These are phyloP conservation scores for Lactifluus subvellereus DNA, from an alignment of 768 basidiomycete species.

Conservation along the genomic window DNA sequence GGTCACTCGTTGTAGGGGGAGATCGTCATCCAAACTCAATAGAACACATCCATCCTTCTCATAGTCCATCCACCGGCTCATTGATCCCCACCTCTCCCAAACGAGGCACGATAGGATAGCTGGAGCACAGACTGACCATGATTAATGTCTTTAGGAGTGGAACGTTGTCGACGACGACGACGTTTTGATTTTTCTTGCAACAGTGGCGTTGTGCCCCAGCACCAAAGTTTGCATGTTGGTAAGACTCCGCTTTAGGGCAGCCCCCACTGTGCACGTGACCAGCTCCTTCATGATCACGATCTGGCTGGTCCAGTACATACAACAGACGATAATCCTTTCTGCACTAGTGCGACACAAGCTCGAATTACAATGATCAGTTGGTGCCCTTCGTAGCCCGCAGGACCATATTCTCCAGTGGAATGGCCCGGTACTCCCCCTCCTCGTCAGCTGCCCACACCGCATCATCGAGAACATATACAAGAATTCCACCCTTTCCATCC, in stretches of 20 bases:
- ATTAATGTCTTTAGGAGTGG: constrained; percentile 32
- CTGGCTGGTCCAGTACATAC: neutral
- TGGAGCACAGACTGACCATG: constrained; percentile 33
- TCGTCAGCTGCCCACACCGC: constrained; percentile 81
- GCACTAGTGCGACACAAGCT: neutral
- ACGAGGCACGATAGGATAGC: neutral
- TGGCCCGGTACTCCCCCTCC: constrained; percentile 64
- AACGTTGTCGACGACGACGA: constrained; percentile 33
- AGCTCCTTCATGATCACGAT: no score
- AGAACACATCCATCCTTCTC: constrained; percentile 31
- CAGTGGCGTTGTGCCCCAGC: constrained; percentile 4
- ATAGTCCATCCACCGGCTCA: constrained; percentile 8
- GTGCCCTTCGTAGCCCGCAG: constrained; percentile 39
- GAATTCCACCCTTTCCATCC: constrained; percentile 80
- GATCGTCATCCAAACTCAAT: constrained; percentile 28
- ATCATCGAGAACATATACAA: constrained; percentile 89
- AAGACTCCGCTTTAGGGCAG: constrained; percentile 19
- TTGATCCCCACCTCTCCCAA: constrained; percentile 6
- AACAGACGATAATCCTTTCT: neutral
- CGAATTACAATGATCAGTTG: neutral
- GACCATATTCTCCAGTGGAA: constrained; percentile 88
- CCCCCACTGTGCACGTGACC: constrained; percentile 5
- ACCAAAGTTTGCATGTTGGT: constrained; percentile 19
- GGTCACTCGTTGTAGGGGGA: constrained; percentile 13
- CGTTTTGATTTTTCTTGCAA: constrained; percentile 23